phyloP scores from a whole-genome alignment of 106 monocot species.

The Narthecium ossifragum region DNA sequence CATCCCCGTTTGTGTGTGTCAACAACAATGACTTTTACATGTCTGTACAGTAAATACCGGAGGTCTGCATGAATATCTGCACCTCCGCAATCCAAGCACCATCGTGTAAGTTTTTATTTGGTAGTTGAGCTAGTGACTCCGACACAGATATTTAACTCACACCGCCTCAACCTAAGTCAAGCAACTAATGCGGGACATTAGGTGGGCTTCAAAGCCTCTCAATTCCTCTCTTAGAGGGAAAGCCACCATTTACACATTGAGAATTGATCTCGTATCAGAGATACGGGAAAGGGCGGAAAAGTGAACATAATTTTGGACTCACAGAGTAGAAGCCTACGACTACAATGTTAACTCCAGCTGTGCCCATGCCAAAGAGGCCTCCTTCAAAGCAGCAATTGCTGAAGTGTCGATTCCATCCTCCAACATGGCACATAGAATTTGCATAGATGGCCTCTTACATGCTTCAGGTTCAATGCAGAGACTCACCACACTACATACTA shows the following conservation, averaged over 20 bases:
- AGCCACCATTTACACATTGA: not conserved
- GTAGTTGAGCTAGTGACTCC: too few relatives aligned
- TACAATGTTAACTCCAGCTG: slow-evolving; percentile 49
- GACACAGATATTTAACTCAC: too few relatives aligned
- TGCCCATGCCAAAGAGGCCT: slow-evolving; percentile 75
- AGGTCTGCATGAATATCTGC: too few relatives aligned
- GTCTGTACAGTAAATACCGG: too few relatives aligned
- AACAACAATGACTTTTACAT: too few relatives aligned
- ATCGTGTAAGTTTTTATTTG: too few relatives aligned
- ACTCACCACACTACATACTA: slow-evolving; percentile 53
- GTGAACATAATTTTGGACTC: not conserved
- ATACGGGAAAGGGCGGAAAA: not conserved
- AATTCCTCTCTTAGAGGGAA: not conserved
- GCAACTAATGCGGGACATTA: not conserved
- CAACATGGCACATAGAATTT: slow-evolving; percentile 58
- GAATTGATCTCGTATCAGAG: not conserved
- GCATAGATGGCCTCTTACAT: slow-evolving; percentile 83
- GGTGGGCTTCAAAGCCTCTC: not conserved
- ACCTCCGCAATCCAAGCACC: too few relatives aligned
- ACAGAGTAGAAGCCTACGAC: not conserved
- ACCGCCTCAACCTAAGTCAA: not conserved
- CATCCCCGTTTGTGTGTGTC: too few relatives aligned
- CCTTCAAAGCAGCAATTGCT: slow-evolving; percentile 54
- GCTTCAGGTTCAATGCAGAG: slow-evolving; percentile 77
- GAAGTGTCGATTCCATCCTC: slow-evolving; percentile 84